Base-by-base conservation (phyloP, 805 yeast species). In the Scheffersomyces coipomensis region DNA sequence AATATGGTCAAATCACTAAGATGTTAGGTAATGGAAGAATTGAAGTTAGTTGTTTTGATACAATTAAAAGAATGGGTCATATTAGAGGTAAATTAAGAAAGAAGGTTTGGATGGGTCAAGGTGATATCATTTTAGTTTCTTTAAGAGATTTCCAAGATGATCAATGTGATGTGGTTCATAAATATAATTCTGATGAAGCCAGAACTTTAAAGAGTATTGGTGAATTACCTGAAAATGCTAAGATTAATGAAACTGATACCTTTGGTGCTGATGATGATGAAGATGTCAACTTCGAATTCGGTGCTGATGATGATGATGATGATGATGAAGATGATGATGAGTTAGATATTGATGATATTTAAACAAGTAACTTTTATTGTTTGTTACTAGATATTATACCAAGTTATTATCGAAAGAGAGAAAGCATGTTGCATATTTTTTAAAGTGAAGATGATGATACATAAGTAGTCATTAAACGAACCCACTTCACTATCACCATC, bases 61-160 rank as follows among this genome's bases (percentile, higher is more conserved):
- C 96, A 49, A 75, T 76, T 53, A 87, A 82, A 64, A 83, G 99
- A 75, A 79, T 89, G 80, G 99, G 96, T 15, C 99, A 91, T 63
- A 93, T 93, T 60, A 88, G 99, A 78, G 99, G 99, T 57, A 93
- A 93, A 65, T 79, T 93, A 72, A 87, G 99, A 79, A 93, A 93
- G 84, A 93, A 91, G 80, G 99, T 93, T 45, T 93, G 99, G 99
- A 90, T 93, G 88, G 87, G 87, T 34, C 98, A 89, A 67, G 99
- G 99, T 73, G 99, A 93, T 64, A 93, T 93, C 55, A 88, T 93
- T 53, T 75, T 93, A 60, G 93, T 91, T 34, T 90, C 97, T 6
- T 79, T 93, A 56, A 89, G 99, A 78, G 99, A 93, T 60, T 93
- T 93, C 81, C 97, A 93, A 71, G 97, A 91, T 59, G 96, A 88